Base-by-base conservation (phyloP, 495 filamentous ascomycete species). In the Letharia lupina region DNA sequence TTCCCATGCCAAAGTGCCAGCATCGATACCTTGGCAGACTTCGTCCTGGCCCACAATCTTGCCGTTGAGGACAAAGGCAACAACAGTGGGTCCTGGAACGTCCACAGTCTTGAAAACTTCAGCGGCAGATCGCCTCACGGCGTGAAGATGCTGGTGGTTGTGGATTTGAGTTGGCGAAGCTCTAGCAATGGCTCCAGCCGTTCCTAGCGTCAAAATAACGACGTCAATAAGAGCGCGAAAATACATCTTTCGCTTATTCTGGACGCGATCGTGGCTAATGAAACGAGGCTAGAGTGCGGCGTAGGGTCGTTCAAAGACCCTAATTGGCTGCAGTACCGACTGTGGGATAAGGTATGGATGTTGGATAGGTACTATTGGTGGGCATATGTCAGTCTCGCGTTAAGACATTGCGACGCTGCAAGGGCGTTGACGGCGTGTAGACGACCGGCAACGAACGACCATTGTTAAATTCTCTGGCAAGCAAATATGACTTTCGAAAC, bases 1-100 rank as follows among this genome's bases (percentile, higher is more conserved):
- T 41, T 76, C 75, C 75, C 76, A 83, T 61, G 75, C 71, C 64
- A 79, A 62, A 42, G 72, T 77, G 37, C 87, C 83, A 59, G 84
- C 76, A 56, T 78, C 75, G 68, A 92, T 78, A 67, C 87, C 86
- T 52, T 80, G 66, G 79, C 89, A 83, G 47, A 88, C 89, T 48
- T 86, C 77, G 4, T 78, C 73, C 47, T 76, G 71, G 57, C 75
- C 73, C 67, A 92, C 78, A 35, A 71, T 54, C 69, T 85, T 61
- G 65, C 83, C 84, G 61, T 87, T 80, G 47, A 89, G 73, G 68
- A 85, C 77, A 70, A 87, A 91, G 62, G 82, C 78, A 62, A 82
- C 79, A 20, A 84, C 80, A 50, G 81, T 84, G 42, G 85, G 75
- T n/a, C 77, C 84, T 52, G 76, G 18, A 41, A 60, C 18, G n/a